Evolutionary conservation across 164 flowering plant species (phyloP).

Genomic region (Magnolia officinalis): DNA sequence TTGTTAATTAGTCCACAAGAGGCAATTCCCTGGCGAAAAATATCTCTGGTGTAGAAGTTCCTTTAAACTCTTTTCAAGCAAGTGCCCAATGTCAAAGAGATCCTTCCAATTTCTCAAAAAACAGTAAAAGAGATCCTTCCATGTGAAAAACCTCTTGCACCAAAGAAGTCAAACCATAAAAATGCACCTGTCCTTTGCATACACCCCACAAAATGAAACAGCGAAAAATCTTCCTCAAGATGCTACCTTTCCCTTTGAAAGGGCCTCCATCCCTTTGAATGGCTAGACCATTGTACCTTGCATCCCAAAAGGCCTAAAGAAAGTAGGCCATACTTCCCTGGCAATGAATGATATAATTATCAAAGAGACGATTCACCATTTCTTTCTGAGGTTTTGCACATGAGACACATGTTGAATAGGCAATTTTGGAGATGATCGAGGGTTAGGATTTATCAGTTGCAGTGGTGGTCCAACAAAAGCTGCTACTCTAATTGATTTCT

Average conservation of each 20-base stretch:
- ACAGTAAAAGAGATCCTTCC: background rate
- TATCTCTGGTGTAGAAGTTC: background rate
- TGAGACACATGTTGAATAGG: background rate
- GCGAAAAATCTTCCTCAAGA: background rate
- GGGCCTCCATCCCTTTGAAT: background rate
- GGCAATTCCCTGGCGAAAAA: no score
- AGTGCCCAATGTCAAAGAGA: background rate
- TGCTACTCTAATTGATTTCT: background rate
- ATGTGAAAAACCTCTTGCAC: background rate
- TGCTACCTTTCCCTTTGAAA: background rate
- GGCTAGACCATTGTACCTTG: background rate
- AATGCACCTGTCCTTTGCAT: background rate
- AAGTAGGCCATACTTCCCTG: background rate
- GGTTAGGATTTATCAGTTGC: background rate
- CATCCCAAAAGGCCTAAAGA: background rate
- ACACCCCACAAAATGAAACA: background rate
- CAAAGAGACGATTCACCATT: background rate
- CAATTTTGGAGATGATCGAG: background rate
- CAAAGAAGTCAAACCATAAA: background rate
- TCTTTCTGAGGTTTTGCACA: background rate
- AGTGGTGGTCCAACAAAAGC: background rate
- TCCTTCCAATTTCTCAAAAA: background rate
- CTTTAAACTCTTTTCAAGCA: background rate
- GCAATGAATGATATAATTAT: background rate
- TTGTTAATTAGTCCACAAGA: no score